Percentiles rank a stretch among this genome's conserved stretches.
Conservation (phyloP, 495 filamentous ascomycete species). For the Talaromyces borbonicus region DNA sequence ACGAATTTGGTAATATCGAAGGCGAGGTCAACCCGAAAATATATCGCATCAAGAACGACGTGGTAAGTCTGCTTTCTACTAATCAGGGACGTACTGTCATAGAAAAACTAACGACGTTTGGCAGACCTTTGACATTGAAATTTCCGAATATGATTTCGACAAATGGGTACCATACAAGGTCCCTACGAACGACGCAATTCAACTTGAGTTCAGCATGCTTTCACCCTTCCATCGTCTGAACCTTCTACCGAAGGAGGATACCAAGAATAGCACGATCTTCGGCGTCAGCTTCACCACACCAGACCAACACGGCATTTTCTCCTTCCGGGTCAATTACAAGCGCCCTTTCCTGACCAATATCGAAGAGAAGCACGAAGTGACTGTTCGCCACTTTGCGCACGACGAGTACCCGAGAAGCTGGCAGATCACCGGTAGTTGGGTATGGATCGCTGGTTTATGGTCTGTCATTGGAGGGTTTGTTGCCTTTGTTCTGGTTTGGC, state of each 20-base stretch:
- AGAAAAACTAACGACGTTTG: constrained; percentile 16
- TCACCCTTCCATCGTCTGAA: constrained; percentile 93
- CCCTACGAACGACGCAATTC: constrained; percentile 58
- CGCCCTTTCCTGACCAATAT: constrained; percentile 81
- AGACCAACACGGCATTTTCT: constrained; percentile 97
- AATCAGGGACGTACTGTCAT: constrained; percentile 8
- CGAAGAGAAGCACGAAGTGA: constrained; percentile 91
- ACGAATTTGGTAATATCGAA: constrained; percentile 25
- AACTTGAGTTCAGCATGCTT: constrained; percentile 97
- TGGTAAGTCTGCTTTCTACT: constrained; percentile 49
- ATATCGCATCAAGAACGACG: constrained; percentile 94
- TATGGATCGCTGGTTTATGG: constrained; percentile 86
- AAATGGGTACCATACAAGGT: constrained; percentile 64
- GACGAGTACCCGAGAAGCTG: constrained; percentile 91
- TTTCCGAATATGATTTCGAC: constrained; percentile 72
- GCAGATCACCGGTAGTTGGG: constrained; percentile 83
- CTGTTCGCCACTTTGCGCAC: constrained; percentile 91
- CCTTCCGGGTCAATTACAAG: constrained; percentile 93
- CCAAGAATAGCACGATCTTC: constrained; percentile 63
- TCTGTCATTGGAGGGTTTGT: constrained; percentile 77
- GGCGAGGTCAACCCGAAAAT: constrained; percentile 68
- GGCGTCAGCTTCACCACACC: constrained; percentile 68
- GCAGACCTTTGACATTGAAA: constrained; percentile 76
- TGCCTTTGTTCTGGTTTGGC: constrained; percentile 77
- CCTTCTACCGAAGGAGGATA: constrained; percentile 48